Evolutionary conservation across 2,329 filamentous ascomycete species (phyloP).

Genomic region (Nothophoma quercina): DNA sequence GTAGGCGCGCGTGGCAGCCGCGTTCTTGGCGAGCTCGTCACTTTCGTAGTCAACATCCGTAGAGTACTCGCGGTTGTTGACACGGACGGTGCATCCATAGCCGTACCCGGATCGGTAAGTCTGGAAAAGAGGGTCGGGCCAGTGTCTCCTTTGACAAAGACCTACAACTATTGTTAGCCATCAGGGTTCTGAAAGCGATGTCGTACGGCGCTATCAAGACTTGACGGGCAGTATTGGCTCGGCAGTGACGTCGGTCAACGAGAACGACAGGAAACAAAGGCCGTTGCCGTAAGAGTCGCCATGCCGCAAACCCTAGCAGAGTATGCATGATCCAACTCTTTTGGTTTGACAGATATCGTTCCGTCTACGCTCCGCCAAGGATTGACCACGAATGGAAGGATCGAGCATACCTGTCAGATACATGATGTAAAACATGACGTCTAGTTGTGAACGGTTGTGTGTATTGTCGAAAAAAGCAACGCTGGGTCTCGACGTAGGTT

Average conservation of each 20-base stretch:
- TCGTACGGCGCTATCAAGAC: background rate
- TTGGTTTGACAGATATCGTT: background rate
- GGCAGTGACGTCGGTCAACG: background rate
- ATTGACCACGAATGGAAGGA: background rate
- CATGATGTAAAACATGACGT: slow-evolving; percentile 54
- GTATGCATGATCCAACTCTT: slow-evolving; percentile 5
- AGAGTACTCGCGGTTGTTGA: slow-evolving; percentile 96
- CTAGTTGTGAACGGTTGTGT: slow-evolving; percentile 20
- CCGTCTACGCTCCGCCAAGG: background rate
- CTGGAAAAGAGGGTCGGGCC: slow-evolving; percentile 90
- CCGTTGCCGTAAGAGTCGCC: background rate
- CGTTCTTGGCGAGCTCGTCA: slow-evolving; percentile 85
- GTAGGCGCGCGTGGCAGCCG: slow-evolving; percentile 93
- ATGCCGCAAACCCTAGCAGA: background rate
- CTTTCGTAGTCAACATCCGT: slow-evolving; percentile 86
- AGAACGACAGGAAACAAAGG: background rate
- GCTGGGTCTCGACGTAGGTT: slow-evolving; percentile 35
- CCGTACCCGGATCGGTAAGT: slow-evolving; percentile 76
- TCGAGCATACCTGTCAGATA: slow-evolving; percentile 52
- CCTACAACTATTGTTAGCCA: slow-evolving; percentile 62
- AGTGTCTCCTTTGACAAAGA: slow-evolving; percentile 92
- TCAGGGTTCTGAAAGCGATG: background rate
- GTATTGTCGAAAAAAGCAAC: slow-evolving; percentile 33
- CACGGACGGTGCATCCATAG: slow-evolving; percentile 88
- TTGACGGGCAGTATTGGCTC: background rate